Percentiles rank a stretch among this genome's conserved stretches.
Evolutionary conservation across 257 asterid species (phyloP).

Genomic region (Nicotiana knightiana): DNA sequence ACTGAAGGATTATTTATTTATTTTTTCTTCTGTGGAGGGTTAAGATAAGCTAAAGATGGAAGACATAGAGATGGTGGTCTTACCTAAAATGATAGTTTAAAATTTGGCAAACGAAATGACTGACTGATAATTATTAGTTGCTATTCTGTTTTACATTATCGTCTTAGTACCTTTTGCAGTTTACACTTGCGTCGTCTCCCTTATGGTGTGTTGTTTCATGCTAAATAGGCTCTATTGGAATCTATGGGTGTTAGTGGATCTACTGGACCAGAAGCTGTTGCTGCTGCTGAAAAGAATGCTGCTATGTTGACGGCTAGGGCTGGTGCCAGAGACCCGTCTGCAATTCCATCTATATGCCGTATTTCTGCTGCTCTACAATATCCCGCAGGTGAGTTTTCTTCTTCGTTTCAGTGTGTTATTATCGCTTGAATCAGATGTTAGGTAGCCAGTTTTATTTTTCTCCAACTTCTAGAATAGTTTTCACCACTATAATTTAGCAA

Average conservation of each 20-base stretch:
- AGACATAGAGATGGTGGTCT: neutral
- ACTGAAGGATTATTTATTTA: neutral
- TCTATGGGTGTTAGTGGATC: constrained; percentile 78
- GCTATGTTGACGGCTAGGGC: constrained; percentile 93
- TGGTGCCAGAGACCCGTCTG: constrained; percentile 97
- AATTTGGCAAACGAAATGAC: neutral
- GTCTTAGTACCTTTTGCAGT: neutral
- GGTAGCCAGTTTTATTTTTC: neutral
- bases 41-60: constrained; percentile 2
- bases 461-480: neutral
- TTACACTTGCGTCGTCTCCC: neutral
- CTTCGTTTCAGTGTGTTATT: neutral
- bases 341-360: constrained; percentile 95
- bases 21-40: neutral
- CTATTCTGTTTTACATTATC: constrained; percentile 6
- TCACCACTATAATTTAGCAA: neutral
- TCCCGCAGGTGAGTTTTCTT: constrained; percentile 67
- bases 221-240: constrained; percentile 76
- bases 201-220: constrained; percentile 3
- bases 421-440: constrained; percentile 3
- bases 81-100: neutral
- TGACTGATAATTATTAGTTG: neutral
- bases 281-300: constrained; percentile 87
- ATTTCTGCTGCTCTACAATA: constrained; percentile 94
- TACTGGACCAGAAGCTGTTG: constrained; percentile 84